A percentile compares a stretch with the other conserved stretches of the same genome.
Conservation (phyloP, 23 red algal species). For the Gracilaria caudata region DNA sequence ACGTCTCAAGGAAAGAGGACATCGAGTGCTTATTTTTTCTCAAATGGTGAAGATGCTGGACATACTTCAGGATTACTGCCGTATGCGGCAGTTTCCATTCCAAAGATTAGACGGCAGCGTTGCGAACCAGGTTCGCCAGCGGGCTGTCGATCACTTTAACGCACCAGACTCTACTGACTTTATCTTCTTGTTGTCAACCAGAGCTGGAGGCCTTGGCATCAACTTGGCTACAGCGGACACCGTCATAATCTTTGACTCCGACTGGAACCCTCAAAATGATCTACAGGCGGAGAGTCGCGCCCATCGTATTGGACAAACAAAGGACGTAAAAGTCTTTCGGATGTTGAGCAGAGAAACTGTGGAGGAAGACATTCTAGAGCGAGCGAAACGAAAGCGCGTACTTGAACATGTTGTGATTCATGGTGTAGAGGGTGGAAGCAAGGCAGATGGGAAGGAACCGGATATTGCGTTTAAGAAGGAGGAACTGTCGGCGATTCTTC, state of each 20-base stretch:
- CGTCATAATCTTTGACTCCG: slow-evolving; percentile 95
- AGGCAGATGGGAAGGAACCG: slow-evolving; percentile 57
- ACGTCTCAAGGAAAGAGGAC: slow-evolving; percentile 81
- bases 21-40: slow-evolving; percentile 95
- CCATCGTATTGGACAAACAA: slow-evolving; percentile 96
- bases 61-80: slow-evolving; percentile 95
- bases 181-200: slow-evolving; percentile 88
- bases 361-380: slow-evolving; percentile 94
- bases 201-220: slow-evolving; percentile 91
- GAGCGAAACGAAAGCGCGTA: slow-evolving; percentile 94
- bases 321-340: slow-evolving; percentile 94
- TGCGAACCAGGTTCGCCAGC: slow-evolving; percentile 80
- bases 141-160: slow-evolving; percentile 94
- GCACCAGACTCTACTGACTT: slow-evolving; percentile 92
- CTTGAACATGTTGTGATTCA: slow-evolving; percentile 93
- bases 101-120: slow-evolving; percentile 91
- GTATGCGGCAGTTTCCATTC: slow-evolving; percentile 90
- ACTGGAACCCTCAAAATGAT: slow-evolving; percentile 98
- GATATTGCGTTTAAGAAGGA: slow-evolving; percentile 87
- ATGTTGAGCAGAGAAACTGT: slow-evolving; percentile 88
- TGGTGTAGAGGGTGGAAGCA: slow-evolving; percentile 81
- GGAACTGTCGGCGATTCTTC: slow-evolving; percentile 90
- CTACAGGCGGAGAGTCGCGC: slow-evolving; percentile 92
- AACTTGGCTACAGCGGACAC: slow-evolving; percentile 96
- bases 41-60: slow-evolving; percentile 99